These are phyloP conservation scores for Podosphaera xanthii DNA, from an alignment of 2,329 filamentous ascomycete species.

Conservation along the genomic window DNA sequence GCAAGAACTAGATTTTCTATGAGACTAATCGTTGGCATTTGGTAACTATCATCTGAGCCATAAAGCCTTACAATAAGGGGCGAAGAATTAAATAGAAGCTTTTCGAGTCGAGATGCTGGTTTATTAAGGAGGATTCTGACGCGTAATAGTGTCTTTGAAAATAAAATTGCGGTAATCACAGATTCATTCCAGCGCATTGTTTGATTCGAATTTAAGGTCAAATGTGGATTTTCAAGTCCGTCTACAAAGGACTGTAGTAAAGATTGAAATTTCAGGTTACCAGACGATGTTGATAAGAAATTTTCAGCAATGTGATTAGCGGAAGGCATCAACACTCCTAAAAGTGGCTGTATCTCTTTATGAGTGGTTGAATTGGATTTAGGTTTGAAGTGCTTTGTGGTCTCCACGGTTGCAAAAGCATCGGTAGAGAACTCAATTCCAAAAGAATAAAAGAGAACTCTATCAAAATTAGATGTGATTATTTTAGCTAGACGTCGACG, in stretches of 20 bases:
- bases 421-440: slow-evolving; percentile 42
- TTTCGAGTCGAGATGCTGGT: slow-evolving; percentile 44
- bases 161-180: slow-evolving; percentile 36
- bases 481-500: slow-evolving; percentile 43
- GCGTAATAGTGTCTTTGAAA: slow-evolving; percentile 48
- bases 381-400: not conserved
- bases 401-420: slow-evolving; percentile 18
- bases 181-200: slow-evolving; percentile 34
- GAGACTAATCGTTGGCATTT: slow-evolving; percentile 40
- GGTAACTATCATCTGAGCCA: slow-evolving; percentile 43
- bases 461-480: slow-evolving; percentile 47
- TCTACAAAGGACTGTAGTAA: slow-evolving; percentile 47
- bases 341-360: slow-evolving; percentile 7
- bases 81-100: slow-evolving; percentile 59
- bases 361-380: not conserved
- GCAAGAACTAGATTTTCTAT: slow-evolving; percentile 52
- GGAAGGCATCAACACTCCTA: slow-evolving; percentile 35
- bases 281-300: slow-evolving; percentile 48
- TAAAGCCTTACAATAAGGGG: slow-evolving; percentile 58
- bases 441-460: slow-evolving; percentile 48
- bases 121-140: slow-evolving; percentile 40
- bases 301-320: slow-evolving; percentile 56
- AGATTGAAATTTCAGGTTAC: slow-evolving; percentile 53
- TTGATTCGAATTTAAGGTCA: slow-evolving; percentile 37
- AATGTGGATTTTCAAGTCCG: slow-evolving; percentile 32